These are phyloP conservation scores for Amanita phalloides DNA, from an alignment of 768 basidiomycete genomes.

Conservation along the genomic window DNA sequence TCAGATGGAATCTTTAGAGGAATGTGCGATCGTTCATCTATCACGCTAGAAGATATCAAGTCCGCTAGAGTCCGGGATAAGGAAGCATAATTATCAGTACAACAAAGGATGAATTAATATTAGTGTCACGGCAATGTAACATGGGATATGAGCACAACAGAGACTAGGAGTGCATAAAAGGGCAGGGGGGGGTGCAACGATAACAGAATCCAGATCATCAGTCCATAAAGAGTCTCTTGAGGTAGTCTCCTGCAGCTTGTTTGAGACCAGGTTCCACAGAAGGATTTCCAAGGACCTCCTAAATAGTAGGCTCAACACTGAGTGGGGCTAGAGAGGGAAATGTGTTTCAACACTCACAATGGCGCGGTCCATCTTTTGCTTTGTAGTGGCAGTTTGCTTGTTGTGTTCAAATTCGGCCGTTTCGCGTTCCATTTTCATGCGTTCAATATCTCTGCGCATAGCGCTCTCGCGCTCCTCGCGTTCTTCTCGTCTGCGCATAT, in stretches of 20 bases:
- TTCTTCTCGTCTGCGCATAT: conserved; percentile 55
- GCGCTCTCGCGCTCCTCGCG: conserved; percentile 52
- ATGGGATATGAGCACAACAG: conserved; percentile 2
- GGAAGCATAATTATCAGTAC: background rate
- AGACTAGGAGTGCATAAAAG: conserved; percentile 6
- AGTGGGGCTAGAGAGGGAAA: background rate
- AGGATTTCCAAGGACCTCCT: conserved; percentile 52
- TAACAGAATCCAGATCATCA: conserved; percentile 12
- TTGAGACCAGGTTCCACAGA: conserved; percentile 49
- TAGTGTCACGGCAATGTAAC: conserved; percentile 4
- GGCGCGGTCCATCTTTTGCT: conserved; percentile 56
- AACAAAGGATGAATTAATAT: background rate
- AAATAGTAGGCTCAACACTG: background rate
- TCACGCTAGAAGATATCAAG: conserved; percentile 60
- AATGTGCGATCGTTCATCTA: conserved; percentile 81
- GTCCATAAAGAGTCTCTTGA: conserved; percentile 54
- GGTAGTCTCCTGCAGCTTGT: conserved; percentile 59
- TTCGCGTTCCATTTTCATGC: conserved; percentile 44
- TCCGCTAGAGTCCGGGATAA: conserved; percentile 20
- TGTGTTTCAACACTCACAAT: conserved; percentile 26
- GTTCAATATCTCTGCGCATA: conserved; percentile 41
- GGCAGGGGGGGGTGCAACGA: background rate
- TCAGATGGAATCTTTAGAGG: conserved; percentile 64
- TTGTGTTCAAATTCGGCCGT: conserved; percentile 42
- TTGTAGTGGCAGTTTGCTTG: conserved; percentile 38